A percentile compares a stretch with the other conserved stretches of the same genome.
phyloP scores from a whole-genome alignment of 768 basidiomycete genomes.

The Tricholoma terreum region DNA sequence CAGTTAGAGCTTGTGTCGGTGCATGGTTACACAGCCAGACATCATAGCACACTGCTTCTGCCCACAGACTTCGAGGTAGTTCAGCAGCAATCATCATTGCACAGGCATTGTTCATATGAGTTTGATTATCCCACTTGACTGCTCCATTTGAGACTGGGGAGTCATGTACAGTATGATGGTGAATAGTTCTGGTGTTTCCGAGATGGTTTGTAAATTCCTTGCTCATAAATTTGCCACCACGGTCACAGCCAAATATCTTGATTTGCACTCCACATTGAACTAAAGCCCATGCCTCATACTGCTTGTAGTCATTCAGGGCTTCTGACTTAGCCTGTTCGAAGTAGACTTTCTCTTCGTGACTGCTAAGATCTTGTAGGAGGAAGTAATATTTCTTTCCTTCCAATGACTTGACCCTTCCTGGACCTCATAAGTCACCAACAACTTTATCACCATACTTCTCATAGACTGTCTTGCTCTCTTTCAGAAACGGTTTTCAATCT shows the following conservation, averaged over 20 bases:
- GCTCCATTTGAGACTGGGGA: constrained; percentile 20
- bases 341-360: too few relatives aligned
- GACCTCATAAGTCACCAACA: not conserved
- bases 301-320: too few relatives aligned
- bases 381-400: constrained; percentile 15
- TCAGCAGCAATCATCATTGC: constrained; percentile 15
- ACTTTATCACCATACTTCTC: not conserved
- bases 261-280: constrained; percentile 11
- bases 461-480: not conserved
- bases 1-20: not conserved
- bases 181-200: constrained; percentile 14
- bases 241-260: constrained; percentile 19
- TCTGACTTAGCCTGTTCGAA: too few relatives aligned
- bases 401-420: too few relatives aligned
- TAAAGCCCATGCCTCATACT: constrained; percentile 19
- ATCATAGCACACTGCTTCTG: constrained; percentile 17
- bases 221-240: too few relatives aligned
- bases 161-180: constrained; percentile 19
- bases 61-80: constrained; percentile 24
- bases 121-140: constrained; percentile 23
- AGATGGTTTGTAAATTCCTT: constrained; percentile 17
- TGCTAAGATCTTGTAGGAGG: constrained; percentile 13
- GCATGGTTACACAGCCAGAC: constrained; percentile 20
- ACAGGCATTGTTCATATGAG: constrained; percentile 14
- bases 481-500: too few relatives aligned